phyloP scores from a whole-genome alignment of 768 basidiomycete genomes.

The Leccinum incarnatum region DNA sequence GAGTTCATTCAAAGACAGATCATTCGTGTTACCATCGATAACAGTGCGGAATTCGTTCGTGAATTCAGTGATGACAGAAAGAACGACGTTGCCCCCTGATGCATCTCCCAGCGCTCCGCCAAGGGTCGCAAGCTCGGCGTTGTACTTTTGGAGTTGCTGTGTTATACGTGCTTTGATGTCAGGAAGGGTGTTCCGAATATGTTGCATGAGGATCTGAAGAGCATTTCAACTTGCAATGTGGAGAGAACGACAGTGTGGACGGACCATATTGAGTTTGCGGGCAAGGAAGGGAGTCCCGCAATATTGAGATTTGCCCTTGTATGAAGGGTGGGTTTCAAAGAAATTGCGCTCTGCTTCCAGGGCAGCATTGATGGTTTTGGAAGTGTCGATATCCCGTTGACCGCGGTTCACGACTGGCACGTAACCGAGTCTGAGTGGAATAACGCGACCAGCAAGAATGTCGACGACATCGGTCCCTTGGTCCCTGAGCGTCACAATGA shows the following conservation, averaged over 20 bases:
- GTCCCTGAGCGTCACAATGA: conserved; percentile 60
- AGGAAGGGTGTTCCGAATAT: conserved; percentile 95
- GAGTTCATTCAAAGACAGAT: conserved; percentile 91
- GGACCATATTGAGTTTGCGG: conserved; percentile 88
- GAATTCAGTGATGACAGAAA: conserved; percentile 98
- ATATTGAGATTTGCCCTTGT: conserved; percentile 91
- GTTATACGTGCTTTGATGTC: conserved; percentile 96
- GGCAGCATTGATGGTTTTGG: conserved; percentile 80
- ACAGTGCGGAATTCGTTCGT: conserved; percentile 94
- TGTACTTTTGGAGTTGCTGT: conserved; percentile 88
- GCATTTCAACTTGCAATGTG: background rate
- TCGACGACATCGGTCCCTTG: conserved; percentile 97
- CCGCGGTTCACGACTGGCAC: conserved; percentile 99
- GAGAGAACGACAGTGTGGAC: conserved; percentile 20
- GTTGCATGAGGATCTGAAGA: conserved; percentile 93
- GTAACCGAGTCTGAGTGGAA: conserved; percentile 93
- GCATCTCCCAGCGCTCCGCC: conserved; percentile 86
- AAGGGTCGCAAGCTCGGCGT: conserved; percentile 74
- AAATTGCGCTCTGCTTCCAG: conserved; percentile 88
- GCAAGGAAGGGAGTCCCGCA: conserved; percentile 98
- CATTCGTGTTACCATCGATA: conserved; percentile 97
- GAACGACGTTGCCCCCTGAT: conserved; percentile 87
- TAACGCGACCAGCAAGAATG: conserved; percentile 95
- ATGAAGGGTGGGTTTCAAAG: conserved; percentile 93
- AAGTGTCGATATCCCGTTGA: conserved; percentile 91